Evolutionary conservation across 306 rosid species (phyloP), one percentile per base, ranked within the genome.

Genomic region (Vigna trinervia): DNA sequence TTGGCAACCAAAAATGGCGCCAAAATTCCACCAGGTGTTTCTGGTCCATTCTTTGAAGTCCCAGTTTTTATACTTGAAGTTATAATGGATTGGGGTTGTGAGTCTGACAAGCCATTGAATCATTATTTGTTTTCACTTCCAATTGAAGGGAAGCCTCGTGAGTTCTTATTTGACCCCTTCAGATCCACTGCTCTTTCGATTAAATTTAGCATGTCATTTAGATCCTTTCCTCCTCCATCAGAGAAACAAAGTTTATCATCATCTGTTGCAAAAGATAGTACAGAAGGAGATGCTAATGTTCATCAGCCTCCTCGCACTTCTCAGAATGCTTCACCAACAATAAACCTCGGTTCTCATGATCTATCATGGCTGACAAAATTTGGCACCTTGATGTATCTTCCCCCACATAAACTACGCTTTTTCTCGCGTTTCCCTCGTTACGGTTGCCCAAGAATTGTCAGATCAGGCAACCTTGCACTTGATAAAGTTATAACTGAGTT

Each of bases 401-500:
- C 99, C 80, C 99, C 99, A 32, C 94, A 93, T 87, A 96, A 96
- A 88, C 83, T 96, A 75, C 92, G 99, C 26, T 15, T 77, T 9
- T 96, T 96, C 82, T 82, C 98, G 23, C 96, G 97, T 58, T 96
- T 89, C 89, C 94, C 99, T 78, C 97, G 99, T 76, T 96, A 85
- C 77, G 98, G 97, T 79, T 79, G 87, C 62, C 97, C 98, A 60
- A 87, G 96, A 79, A 8, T 84, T 66, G 22, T 74, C 30, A 93
- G 98, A 80, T 96, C 99, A 36, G 99, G 99, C 69, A 96, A 96
- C 79, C 88, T 96, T 85, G 54, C 99, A 63, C 58, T 96, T 50
- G 99, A 96, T 84, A 96, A 79, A 84, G 99, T 96, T 63, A 96
- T 96, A 84, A 96, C 99, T 4, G 99, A 96, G 74, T 88, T 96